These are phyloP conservation scores for Pichia sp. DNA, from an alignment of 1,139 yeast genomes.

Conservation along the genomic window DNA sequence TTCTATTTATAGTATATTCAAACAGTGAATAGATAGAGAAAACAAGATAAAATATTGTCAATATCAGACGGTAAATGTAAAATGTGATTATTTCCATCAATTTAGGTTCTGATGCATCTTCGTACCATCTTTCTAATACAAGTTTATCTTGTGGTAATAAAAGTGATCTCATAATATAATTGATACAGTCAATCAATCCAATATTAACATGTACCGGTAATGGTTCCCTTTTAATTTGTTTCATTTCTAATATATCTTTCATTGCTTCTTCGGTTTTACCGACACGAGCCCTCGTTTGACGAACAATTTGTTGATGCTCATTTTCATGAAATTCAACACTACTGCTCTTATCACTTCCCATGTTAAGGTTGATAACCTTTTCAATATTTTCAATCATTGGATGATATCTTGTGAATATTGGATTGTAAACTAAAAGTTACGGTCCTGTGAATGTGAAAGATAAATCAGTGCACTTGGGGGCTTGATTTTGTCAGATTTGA, in stretches of 20 bases:
- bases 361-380: conserved; percentile 8
- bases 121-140: conserved; percentile 12
- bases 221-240: neutral
- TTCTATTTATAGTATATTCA: conserved; percentile 47
- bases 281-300: conserved; percentile 16
- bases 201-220: conserved; percentile 17
- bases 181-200: conserved; percentile 15
- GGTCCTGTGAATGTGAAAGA: too few relatives aligned
- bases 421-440: neutral
- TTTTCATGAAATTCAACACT: conserved; percentile 1
- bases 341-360: conserved; percentile 1
- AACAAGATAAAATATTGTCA: conserved; percentile 46
- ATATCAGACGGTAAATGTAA: conserved; percentile 36
- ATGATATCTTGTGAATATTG: neutral
- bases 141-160: conserved; percentile 19
- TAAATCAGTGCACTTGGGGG: too few relatives aligned
- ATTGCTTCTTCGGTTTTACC: conserved; percentile 5
- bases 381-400: conserved; percentile 8
- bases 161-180: conserved; percentile 19
- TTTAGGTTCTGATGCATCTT: conserved; percentile 1
- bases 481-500: too few relatives aligned
- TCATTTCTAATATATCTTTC: conserved; percentile 8
- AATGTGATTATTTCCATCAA: conserved; percentile 15
- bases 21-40: conserved; percentile 50
- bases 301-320: conserved; percentile 10